Conservation (phyloP, 352 stramenopile genomes). For the Phytophthora hybrid region DNA sequence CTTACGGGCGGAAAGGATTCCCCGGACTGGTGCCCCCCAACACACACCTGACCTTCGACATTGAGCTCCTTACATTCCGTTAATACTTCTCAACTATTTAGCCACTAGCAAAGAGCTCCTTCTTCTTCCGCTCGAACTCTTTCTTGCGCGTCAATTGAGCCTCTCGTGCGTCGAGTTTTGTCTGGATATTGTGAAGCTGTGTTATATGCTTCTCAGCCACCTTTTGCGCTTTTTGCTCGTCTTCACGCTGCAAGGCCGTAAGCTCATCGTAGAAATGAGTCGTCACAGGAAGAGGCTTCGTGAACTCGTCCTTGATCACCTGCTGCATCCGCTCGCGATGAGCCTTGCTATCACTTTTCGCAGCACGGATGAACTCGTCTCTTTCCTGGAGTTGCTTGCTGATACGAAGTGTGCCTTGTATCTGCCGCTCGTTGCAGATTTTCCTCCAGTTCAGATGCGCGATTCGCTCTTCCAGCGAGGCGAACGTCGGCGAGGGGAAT, state of each 20-base stretch:
- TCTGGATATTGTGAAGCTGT: conserved; percentile 61
- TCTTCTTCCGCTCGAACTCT: conserved; percentile 76
- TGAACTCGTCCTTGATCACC: conserved; percentile 66
- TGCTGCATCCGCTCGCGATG: conserved; percentile 57
- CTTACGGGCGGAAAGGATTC: conserved; percentile 88
- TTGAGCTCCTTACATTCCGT: conserved; percentile 91
- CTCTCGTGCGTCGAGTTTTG: conserved; percentile 61
- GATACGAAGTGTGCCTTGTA: conserved; percentile 61
- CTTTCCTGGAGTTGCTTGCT: conserved; percentile 73
- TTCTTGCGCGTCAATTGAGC: conserved; percentile 51
- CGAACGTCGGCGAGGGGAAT: conserved; percentile 42
- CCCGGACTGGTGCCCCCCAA: conserved; percentile 91
- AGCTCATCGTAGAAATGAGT: conserved; percentile 46
- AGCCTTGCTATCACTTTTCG: conserved; percentile 49
- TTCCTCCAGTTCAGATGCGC: conserved; percentile 79
- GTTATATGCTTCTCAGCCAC: conserved; percentile 50
- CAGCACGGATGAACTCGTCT: conserved; percentile 65
- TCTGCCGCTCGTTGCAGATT: conserved; percentile 75
- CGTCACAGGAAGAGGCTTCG: conserved; percentile 62
- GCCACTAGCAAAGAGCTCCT: conserved; percentile 47
- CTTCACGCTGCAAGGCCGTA: conserved; percentile 31
- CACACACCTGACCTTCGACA: conserved; percentile 93
- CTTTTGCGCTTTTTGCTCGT: conserved; percentile 44
- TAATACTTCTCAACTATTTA: conserved; percentile 26
- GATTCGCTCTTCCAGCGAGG: conserved; percentile 71